Conservation (phyloP, 2,329 filamentous ascomycete genomes). For the Fusarium sp. region DNA sequence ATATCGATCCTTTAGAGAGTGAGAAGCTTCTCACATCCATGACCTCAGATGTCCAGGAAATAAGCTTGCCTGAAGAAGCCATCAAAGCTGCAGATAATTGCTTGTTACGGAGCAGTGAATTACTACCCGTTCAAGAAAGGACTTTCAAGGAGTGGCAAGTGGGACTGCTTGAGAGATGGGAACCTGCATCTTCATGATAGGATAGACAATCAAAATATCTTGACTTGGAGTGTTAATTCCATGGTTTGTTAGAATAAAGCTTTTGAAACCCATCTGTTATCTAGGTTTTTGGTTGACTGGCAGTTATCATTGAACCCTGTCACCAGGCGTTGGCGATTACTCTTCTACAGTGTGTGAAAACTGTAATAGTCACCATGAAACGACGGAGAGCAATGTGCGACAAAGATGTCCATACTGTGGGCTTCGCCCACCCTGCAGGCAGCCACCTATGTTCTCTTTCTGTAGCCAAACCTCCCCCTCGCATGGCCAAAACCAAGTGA, state of each 20-base stretch:
- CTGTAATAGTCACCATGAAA: not conserved
- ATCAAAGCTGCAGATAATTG: constrained; percentile 54
- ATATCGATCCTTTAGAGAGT: constrained; percentile 53
- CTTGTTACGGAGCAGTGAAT: constrained; percentile 57
- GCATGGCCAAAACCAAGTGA: not conserved
- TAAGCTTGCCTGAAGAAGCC: constrained; percentile 60
- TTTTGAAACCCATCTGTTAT: not conserved
- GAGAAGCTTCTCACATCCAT: constrained; percentile 59
- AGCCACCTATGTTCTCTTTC: not conserved
- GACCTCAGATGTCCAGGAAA: constrained; percentile 65
- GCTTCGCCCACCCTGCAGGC: not conserved
- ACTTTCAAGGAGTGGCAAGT: constrained; percentile 73
- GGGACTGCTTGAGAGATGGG: constrained; percentile 62
- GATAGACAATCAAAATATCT: not conserved
- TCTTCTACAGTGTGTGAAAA: not conserved
- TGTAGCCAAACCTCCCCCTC: not conserved
- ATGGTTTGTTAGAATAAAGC: not conserved
- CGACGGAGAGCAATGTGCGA: not conserved
- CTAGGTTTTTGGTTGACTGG: not conserved
- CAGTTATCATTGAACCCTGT: not conserved
- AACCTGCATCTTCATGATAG: not conserved
- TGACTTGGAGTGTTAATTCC: not conserved
- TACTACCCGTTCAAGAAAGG: constrained; percentile 65
- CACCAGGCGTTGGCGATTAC: not conserved
- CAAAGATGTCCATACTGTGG: not conserved